These are phyloP conservation scores for Serendipita sp. DNA, from an alignment of 768 basidiomycete genomes.

Conservation along the genomic window DNA sequence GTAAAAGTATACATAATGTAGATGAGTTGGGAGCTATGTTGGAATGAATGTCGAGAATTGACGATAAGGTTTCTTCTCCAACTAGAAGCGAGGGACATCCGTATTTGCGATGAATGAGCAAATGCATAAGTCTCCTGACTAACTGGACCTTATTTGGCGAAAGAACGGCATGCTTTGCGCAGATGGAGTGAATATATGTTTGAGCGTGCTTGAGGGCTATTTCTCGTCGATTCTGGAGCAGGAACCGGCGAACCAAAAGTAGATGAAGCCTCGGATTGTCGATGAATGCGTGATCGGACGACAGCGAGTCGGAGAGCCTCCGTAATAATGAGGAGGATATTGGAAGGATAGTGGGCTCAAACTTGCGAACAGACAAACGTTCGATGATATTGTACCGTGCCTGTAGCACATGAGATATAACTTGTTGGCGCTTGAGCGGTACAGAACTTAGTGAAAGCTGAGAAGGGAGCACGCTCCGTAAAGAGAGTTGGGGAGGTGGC, in stretches of 20 bases:
- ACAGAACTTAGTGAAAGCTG: too few relatives aligned
- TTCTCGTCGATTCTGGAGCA: not conserved
- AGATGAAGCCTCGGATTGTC: not conserved
- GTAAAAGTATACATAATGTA: not conserved
- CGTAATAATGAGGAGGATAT: not conserved
- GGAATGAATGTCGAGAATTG: not conserved
- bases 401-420: too few relatives aligned
- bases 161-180: not conserved
- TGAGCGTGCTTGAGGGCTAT: not conserved
- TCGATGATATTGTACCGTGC: too few relatives aligned
- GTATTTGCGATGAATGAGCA: slow-evolving; percentile 1
- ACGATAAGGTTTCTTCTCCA: not conserved
- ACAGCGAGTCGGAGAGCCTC: not conserved
- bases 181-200: not conserved
- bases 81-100: not conserved
- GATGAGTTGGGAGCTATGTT: not conserved
- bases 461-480: too few relatives aligned
- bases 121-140: not conserved
- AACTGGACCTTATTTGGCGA: not conserved
- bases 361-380: not conserved
- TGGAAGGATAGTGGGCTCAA: not conserved
- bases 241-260: not conserved
- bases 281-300: not conserved
- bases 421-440: too few relatives aligned
- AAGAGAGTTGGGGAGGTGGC: too few relatives aligned